Evolutionary conservation across 768 basidiomycete species (phyloP).

Genomic region (Amanita fuliginea): DNA sequence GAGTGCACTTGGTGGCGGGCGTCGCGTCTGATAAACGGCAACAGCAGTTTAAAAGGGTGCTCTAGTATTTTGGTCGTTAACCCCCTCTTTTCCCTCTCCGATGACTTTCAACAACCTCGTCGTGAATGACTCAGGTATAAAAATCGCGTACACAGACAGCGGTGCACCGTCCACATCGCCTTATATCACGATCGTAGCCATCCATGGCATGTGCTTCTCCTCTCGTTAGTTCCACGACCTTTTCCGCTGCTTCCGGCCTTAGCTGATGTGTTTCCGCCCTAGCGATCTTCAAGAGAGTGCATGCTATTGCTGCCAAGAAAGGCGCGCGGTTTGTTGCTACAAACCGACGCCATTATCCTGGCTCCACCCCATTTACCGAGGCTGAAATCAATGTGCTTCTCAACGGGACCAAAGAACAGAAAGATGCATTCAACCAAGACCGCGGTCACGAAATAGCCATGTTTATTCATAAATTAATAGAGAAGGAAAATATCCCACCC

Average conservation of each 20-base stretch:
- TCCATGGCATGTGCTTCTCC: conserved; percentile 12
- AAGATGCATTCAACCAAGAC: neutral
- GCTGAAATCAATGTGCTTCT: neutral
- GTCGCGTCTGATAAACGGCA: too few relatives aligned
- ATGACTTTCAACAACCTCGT: neutral
- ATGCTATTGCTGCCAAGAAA: neutral
- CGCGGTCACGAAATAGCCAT: neutral
- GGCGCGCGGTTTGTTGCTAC: conserved; percentile 2
- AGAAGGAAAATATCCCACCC: neutral
- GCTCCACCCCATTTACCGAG: neutral
- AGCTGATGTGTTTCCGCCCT: neutral
- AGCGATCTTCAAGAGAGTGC: conserved; percentile 1
- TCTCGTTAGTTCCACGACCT: conserved; percentile 2
- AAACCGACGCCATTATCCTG: conserved; percentile 3
- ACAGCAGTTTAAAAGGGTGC: too few relatives aligned
- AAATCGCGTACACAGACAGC: conserved; percentile 12
- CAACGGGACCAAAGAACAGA: conserved; percentile 1
- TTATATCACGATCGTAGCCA: conserved; percentile 11
- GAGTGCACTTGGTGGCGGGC: too few relatives aligned
- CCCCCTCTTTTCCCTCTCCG: too few relatives aligned
- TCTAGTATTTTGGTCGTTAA: too few relatives aligned
- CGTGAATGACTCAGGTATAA: conserved; percentile 6
- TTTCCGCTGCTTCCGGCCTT: neutral
- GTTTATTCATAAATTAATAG: conserved; percentile 1
- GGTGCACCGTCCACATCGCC: conserved; percentile 7